Percentiles rank a stretch among this genome's conserved stretches.
Evolutionary conservation across 176 grass and related monocot species (phyloP).

Genomic region (Rhipidocladum racemiflorum): DNA sequence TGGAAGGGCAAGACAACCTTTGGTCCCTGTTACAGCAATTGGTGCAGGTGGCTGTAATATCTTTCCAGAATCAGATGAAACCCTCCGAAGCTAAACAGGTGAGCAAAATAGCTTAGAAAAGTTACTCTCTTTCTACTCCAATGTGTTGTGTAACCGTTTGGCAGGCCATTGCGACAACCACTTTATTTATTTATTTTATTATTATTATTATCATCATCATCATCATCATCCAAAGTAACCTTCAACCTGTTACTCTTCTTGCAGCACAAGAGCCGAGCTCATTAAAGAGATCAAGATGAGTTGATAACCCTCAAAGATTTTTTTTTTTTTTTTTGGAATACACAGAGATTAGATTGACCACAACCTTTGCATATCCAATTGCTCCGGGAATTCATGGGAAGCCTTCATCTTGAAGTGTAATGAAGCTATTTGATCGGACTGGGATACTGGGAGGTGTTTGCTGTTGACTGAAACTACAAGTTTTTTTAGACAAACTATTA

Average conservation of each 20-base stretch:
- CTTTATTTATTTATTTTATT: no score
- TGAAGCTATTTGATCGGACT: no score
- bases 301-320: neutral
- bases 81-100: neutral
- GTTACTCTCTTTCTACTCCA: neutral
- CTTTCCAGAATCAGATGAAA: conserved; percentile 10
- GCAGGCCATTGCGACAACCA: neutral
- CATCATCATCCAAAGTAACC: neutral
- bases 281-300: neutral
- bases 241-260: neutral
- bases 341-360: neutral
- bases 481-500: no score
- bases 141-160: no score
- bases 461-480: no score
- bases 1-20: neutral
- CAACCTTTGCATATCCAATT: neutral
- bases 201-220: no score
- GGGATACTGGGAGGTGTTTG: neutral
- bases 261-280: neutral
- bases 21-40: neutral
- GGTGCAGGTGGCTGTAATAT: neutral
- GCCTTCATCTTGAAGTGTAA: neutral
- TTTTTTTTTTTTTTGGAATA: neutral
- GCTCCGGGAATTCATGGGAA: no score
- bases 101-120: neutral